Evolutionary conservation across 257 asterid genomes (phyloP).

Genomic region (Marsdenia floribunda): DNA sequence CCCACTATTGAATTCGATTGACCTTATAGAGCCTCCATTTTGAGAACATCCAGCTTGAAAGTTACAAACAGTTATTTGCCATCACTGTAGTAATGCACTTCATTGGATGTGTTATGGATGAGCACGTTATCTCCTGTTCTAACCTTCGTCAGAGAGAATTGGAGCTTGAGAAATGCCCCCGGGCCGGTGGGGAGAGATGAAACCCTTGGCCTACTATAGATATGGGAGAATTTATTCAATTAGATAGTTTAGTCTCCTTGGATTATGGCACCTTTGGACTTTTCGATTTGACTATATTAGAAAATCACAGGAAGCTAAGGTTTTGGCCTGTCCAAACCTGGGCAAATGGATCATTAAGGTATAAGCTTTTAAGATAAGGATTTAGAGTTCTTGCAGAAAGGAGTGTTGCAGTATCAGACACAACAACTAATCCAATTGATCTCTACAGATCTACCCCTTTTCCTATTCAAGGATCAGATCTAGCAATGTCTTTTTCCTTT

Average conservation of each 20-base stretch:
- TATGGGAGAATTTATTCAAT: neutral
- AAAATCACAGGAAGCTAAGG: too few relatives aligned
- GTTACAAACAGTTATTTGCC: too few relatives aligned
- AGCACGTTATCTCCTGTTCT: neutral
- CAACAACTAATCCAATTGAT: neutral
- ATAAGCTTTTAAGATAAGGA: neutral
- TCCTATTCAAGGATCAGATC: neutral
- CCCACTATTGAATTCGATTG: neutral
- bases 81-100: neutral
- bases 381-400: neutral
- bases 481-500: neutral
- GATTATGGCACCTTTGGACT: neutral
- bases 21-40: neutral
- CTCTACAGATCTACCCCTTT: neutral
- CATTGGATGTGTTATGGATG: neutral
- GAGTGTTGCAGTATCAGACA: neutral
- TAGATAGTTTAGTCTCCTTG: neutral
- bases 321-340: neutral
- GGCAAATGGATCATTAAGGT: neutral
- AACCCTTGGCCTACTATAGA: conserved; percentile 4
- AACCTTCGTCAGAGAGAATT: neutral
- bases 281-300: neutral
- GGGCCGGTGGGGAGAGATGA: neutral
- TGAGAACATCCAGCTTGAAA: neutral
- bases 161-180: neutral